Base-by-base conservation (phyloP, 192 early-diverging fungal species). In the Podila clonocystis region DNA sequence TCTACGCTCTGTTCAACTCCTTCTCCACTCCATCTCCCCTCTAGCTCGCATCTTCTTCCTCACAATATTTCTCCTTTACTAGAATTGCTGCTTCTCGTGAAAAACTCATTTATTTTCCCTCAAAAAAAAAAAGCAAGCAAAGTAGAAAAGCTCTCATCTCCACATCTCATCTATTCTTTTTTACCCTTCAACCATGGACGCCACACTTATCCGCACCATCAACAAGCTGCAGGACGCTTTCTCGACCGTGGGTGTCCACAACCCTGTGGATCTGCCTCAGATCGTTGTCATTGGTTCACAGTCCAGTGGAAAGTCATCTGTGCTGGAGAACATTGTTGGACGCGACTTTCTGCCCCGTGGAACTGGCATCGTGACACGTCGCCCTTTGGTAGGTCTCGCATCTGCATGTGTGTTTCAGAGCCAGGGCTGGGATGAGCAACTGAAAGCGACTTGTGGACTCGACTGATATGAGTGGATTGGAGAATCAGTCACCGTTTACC, bases 271-370 rank as follows among this genome's bases (percentile, higher is more conserved):
- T 87, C 78, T 96, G 73, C 95, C 95, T 38, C 95, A 96, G 74
- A 94, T 95, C 76, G 91, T 91, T 45, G 94, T 95, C 34, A 93
- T 95, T 83, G 94, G 94, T 58, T 93, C 93, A 50, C 94, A 95
- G 82, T 92, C 90, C 66, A 91, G 89, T 85, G 98, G 98, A 34
- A 99, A 99, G 85, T 94, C 93, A 74, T 98, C 97, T 17, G 98
- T 99, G 30, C 91, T 99, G 33, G 98, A 99, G 70, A 99, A 99
- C 84, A 97, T 99, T 91, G 98, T 99, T 28, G 98, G 98, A 26
- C 87, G 95, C 65, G 98, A 99, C 88, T 99, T 99, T 87, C 82
- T 99, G 70, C 98, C 98, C 58, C 90, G 98, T 74, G 98, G 98
- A 29, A 94, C 92, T 19, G 97, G 97, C 31, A 99, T 99, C 77